These are phyloP conservation scores for Kregervanrija fluxuum DNA, from an alignment of 805 yeast species.

Conservation along the genomic window DNA sequence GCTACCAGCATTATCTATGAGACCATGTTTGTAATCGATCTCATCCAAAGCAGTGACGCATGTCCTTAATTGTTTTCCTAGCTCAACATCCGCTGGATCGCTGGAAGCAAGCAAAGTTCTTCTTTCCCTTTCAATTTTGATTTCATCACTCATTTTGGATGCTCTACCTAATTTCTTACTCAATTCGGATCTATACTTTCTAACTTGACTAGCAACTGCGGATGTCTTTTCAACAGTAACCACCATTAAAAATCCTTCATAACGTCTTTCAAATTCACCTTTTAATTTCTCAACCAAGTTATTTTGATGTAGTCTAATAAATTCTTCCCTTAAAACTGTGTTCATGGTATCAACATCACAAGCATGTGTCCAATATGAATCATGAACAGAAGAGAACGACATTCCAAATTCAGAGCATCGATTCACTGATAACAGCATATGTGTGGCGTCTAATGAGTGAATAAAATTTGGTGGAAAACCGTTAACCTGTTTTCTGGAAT, in stretches of 20 bases:
- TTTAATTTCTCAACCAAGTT: constrained; percentile 65
- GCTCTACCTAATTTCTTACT: constrained; percentile 44
- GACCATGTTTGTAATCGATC: constrained; percentile 13
- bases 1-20: constrained; percentile 14
- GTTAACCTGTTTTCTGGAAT: constrained; percentile 79
- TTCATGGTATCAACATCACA: constrained; percentile 71
- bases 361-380: constrained; percentile 98
- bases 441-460: constrained; percentile 94
- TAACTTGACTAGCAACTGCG: constrained; percentile 44
- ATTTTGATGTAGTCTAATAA: constrained; percentile 67
- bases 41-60: constrained; percentile 53
- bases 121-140: constrained; percentile 62
- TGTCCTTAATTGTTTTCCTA: constrained; percentile 55
- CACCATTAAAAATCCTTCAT: constrained; percentile 60
- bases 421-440: constrained; percentile 85
- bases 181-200: constrained; percentile 40
- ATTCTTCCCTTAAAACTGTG: constrained; percentile 61
- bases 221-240: constrained; percentile 46
- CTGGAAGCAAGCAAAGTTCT: constrained; percentile 44
- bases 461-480: constrained; percentile 96
- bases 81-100: constrained; percentile 39
- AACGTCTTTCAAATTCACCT: constrained; percentile 76
- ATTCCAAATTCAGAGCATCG: constrained; percentile 61
- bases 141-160: constrained; percentile 64
- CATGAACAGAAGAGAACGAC: constrained; percentile 92